These are phyloP conservation scores for Termitomyces sp. DNA, from an alignment of 768 basidiomycete genomes.

Conservation along the genomic window DNA sequence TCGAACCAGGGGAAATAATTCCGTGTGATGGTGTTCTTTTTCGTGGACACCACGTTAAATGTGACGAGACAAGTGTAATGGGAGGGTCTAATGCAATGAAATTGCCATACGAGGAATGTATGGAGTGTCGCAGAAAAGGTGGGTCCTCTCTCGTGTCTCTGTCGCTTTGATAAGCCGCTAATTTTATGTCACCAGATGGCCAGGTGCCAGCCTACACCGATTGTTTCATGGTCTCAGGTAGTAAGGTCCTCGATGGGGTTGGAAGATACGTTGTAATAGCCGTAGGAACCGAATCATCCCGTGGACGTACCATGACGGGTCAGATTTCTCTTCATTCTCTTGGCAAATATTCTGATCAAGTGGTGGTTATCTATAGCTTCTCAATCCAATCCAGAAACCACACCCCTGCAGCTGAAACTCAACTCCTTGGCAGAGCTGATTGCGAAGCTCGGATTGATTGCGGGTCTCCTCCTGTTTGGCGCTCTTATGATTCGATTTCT, in stretches of 20 bases:
- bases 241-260: constrained; percentile 92
- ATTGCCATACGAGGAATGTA: constrained; percentile 71
- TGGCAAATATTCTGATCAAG: not conserved
- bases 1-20: constrained; percentile 94
- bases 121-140: constrained; percentile 39
- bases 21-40: constrained; percentile 97
- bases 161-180: not conserved
- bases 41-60: constrained; percentile 86
- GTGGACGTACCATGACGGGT: constrained; percentile 98
- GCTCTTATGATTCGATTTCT: constrained; percentile 94
- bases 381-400: constrained; percentile 81
- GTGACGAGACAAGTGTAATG: constrained; percentile 95
- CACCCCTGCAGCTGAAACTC: constrained; percentile 91
- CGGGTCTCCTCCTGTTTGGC: constrained; percentile 76
- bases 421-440: constrained; percentile 96
- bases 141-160: not conserved
- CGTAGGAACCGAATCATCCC: constrained; percentile 89
- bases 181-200: constrained; percentile 9
- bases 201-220: constrained; percentile 61
- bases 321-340: constrained; percentile 18
- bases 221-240: constrained; percentile 89
- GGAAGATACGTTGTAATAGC: constrained; percentile 91
- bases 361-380: constrained; percentile 52
- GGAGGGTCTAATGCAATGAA: constrained; percentile 93
- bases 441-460: constrained; percentile 82